Evolutionary conservation across 768 basidiomycete genomes (phyloP).

Genomic region (Podaxis mareebaensis): DNA sequence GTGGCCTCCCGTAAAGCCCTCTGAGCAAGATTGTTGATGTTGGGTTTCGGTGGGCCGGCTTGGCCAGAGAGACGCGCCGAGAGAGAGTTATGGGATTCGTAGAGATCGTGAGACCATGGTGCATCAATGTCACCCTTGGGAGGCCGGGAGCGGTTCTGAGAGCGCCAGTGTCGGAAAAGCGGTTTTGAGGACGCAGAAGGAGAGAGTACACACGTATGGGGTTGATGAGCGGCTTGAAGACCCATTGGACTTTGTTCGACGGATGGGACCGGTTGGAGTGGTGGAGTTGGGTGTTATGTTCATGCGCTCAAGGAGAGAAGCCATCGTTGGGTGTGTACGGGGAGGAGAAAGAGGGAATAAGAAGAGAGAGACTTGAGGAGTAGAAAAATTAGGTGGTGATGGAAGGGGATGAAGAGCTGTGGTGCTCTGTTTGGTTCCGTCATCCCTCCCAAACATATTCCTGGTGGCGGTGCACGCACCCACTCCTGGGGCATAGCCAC

Average conservation of each 20-base stretch:
- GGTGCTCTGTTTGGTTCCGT: slow-evolving; percentile 20
- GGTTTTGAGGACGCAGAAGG: slow-evolving; percentile 24
- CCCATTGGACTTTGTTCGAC: slow-evolving; percentile 33
- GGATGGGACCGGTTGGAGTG: slow-evolving; percentile 45
- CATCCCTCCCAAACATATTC: slow-evolving; percentile 16
- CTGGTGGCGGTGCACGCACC: background rate
- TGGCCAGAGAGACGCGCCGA: slow-evolving; percentile 54
- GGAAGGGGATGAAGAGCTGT: slow-evolving; percentile 20
- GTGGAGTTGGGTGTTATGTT: slow-evolving; percentile 37
- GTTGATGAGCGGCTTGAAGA: slow-evolving; percentile 38
- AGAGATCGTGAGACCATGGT: slow-evolving; percentile 75
- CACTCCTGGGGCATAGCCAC: too few species aligned
- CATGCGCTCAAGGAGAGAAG: slow-evolving; percentile 63
- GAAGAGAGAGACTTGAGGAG: slow-evolving; percentile 6
- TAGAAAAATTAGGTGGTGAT: slow-evolving; percentile 10
- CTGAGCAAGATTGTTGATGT: slow-evolving; percentile 50
- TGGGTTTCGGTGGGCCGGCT: slow-evolving; percentile 50
- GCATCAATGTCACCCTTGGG: slow-evolving; percentile 69
- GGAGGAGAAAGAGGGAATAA: slow-evolving; percentile 2
- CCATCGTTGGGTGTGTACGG: slow-evolving; percentile 34
- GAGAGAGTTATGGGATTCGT: slow-evolving; percentile 59
- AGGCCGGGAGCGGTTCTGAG: slow-evolving; percentile 50
- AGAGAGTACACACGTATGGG: slow-evolving; percentile 53
- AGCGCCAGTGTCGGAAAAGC: slow-evolving; percentile 26
- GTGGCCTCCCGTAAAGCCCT: slow-evolving; percentile 68